Evolutionary conservation across 2,329 filamentous ascomycete species (phyloP).

Genomic region (Sporothrix brunneoviolacea): DNA sequence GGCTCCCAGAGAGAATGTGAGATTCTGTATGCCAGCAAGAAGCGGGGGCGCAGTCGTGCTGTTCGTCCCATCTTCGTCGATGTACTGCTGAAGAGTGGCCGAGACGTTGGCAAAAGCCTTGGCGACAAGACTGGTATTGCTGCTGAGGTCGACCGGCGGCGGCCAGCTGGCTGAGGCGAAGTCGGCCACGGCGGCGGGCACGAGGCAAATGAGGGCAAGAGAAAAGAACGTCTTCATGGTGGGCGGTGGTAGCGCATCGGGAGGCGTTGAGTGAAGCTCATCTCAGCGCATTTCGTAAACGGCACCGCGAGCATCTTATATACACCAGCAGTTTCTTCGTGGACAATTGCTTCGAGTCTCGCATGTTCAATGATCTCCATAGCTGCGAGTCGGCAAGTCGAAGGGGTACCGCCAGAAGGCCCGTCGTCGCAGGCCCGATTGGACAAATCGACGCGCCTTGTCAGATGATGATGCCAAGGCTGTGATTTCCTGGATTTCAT

Average conservation of each 20-base stretch:
- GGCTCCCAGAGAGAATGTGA: conserved; percentile 12
- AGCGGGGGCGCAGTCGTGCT: background rate
- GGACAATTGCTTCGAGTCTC: too few species aligned
- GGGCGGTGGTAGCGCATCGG: background rate
- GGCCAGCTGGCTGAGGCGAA: conserved; percentile 6
- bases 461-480: too few species aligned
- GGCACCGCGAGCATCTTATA: too few species aligned
- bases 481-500: too few species aligned
- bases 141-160: background rate
- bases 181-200: background rate
- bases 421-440: too few species aligned
- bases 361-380: too few species aligned
- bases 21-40: conserved; percentile 1
- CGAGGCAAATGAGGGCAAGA: background rate
- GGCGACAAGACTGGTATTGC: background rate
- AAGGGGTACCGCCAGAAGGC: too few species aligned
- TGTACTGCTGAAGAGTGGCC: background rate
- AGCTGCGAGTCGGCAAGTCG: too few species aligned
- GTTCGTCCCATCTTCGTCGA: background rate
- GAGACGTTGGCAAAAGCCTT: conserved; percentile 5
- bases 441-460: too few species aligned
- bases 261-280: too few species aligned
- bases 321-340: too few species aligned
- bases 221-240: background rate
- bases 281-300: too few species aligned